A percentile compares a stretch with the other conserved stretches of the same genome.
These are phyloP conservation scores for Tilletia caries DNA, from an alignment of 1,284 basidiomycete genomes.

Conservation along the genomic window DNA sequence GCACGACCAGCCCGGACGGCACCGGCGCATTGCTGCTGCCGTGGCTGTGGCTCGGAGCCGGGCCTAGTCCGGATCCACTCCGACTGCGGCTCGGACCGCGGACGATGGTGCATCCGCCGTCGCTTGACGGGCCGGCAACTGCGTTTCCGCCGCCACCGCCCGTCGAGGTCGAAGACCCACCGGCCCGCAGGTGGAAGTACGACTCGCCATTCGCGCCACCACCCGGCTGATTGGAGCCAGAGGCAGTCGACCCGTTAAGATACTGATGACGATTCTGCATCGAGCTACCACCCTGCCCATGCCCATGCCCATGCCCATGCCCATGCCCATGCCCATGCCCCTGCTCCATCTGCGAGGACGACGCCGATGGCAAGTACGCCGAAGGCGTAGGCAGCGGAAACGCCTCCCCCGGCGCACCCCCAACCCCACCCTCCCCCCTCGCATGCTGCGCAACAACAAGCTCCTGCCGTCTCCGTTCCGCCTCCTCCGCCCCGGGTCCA, in stretches of 20 bases:
- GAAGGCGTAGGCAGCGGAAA: slow-evolving; percentile 2
- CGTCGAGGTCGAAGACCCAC: not conserved
- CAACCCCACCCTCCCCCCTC: slow-evolving; percentile 21
- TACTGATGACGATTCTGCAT: no score
- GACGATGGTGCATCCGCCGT: not conserved
- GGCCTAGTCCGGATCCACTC: not conserved
- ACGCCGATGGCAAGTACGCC: not conserved
- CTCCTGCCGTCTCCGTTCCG: slow-evolving; percentile 9
- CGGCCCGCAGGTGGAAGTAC: not conserved
- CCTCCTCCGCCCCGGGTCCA: slow-evolving; percentile 31
- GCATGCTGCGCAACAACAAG: not conserved
- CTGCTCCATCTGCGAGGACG: no score
- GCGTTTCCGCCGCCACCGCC: not conserved
- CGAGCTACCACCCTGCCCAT: no score
- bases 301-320: no score
- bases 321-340: no score
- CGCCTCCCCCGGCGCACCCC: slow-evolving; percentile 2
- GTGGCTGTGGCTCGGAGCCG: no score
- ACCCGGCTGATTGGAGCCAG: no score
- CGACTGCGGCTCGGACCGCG: not conserved
- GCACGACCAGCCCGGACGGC: not conserved
- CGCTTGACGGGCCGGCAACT: not conserved
- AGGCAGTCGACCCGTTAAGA: no score
- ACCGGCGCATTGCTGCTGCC: not conserved
- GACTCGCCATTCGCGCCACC: not conserved